Base-by-base conservation (phyloP, 768 basidiomycete species). In the Leccinum boreale region DNA sequence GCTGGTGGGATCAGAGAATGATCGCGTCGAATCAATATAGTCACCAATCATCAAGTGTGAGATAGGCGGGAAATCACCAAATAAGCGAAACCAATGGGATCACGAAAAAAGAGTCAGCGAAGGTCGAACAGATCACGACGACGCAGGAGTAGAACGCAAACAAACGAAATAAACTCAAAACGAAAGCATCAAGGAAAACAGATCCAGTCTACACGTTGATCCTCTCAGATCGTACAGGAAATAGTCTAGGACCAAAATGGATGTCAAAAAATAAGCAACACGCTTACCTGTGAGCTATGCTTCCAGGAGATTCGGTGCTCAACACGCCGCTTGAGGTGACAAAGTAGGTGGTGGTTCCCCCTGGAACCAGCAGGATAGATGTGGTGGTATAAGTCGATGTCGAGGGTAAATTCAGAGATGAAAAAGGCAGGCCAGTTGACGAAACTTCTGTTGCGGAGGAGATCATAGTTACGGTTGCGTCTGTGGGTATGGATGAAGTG, bases 311-410 rank as follows among this genome's bases (percentile, higher is more conserved):
- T 36, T 63, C 46, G 0, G 70, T 72, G 31, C 70, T 73, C 45
- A 73, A 59, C 19, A 58, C 65, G 8, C 49, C 33, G 23, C 59
- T 68, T 10, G 68, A 59, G 14, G 67, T 61, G 36, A 68, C 50
- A 33, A 63, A 60, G 7, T 57, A 50, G 7, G 70, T 65, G 14
- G 51, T 49, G 4, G 64, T 62, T 19, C 44, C 63, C 3, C 44
- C 60, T 50, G 58, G 58, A 26, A 50, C 64, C n/a, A 10, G 29
- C 35, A 70, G 0, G 17, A 61, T 11, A 14, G 72, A 67, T 2
- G 57, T 67, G 48, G 65, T 28, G 5, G 60, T 65, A 31, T 60
- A 56, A 5, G 64, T 72, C 49, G 70, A 70, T 6, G 58, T 42
- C 4, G 58, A 44, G 11, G 57, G 59, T 3, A 46, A 50, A 5